Conservation (phyloP, 73 alveolate genomes). For the Strombidium stylifer region DNA sequence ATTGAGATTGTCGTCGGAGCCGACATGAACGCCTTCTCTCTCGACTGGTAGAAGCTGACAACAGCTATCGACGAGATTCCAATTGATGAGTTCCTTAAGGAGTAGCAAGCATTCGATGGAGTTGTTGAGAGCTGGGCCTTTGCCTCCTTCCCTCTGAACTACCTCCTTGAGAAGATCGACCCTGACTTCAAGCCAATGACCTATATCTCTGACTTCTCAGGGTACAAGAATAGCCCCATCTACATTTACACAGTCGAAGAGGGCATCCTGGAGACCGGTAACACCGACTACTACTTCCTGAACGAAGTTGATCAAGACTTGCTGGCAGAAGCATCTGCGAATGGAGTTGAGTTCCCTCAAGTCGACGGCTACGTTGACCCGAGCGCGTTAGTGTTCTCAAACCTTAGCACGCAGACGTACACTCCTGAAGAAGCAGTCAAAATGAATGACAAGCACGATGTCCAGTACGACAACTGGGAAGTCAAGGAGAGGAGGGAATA, state of each 20-base stretch:
- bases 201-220: constrained; percentile 15
- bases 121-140: constrained; percentile 11
- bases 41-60: constrained; percentile 32
- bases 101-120: constrained; percentile 2
- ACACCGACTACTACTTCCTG: constrained; percentile 50
- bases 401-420: too few species aligned
- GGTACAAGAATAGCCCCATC: constrained; percentile 2
- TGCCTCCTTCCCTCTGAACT: constrained; percentile 6
- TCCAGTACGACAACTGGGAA: too few species aligned
- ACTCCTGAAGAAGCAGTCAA: too few species aligned
- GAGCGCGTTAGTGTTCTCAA: too few species aligned
- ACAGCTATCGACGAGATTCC: constrained; percentile 64
- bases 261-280: constrained; percentile 15
- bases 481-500: too few species aligned
- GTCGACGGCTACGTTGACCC: too few species aligned
- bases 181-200: background rate
- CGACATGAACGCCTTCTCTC: constrained; percentile 65
- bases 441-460: too few species aligned
- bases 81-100: constrained; percentile 39
- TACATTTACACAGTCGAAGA: constrained; percentile 26
- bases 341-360: too few species aligned
- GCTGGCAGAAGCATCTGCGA: background rate
- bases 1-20: constrained; percentile 67
- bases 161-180: too few species aligned
- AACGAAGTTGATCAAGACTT: too few species aligned